A percentile compares a stretch with the other conserved stretches of the same genome.
Evolutionary conservation across 495 filamentous ascomycete species (phyloP).

Genomic region (Tuber magnatum): DNA sequence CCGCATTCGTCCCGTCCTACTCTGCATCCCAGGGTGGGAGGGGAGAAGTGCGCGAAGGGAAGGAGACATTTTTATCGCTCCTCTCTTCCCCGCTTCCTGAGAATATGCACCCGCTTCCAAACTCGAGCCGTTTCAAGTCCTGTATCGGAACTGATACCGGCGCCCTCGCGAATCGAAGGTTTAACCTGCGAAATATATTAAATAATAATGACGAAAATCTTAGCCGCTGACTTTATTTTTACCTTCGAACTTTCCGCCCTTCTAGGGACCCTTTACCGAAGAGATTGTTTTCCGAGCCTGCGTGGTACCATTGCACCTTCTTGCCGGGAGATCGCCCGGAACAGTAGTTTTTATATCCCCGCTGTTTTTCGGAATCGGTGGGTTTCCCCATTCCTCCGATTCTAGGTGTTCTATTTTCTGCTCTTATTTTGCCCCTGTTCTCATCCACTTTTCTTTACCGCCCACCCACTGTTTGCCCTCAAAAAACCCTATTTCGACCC

Average conservation of each 20-base stretch:
- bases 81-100: background rate
- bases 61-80: background rate
- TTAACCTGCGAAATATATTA: background rate
- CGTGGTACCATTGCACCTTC: conserved; percentile 70
- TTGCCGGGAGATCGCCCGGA: conserved; percentile 55
- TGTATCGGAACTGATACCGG: background rate
- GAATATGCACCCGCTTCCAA: conserved; percentile 15
- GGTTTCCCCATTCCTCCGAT: background rate
- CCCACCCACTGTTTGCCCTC: background rate
- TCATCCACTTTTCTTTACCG: background rate
- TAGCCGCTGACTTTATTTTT: conserved; percentile 23
- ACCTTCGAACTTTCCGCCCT: conserved; percentile 2
- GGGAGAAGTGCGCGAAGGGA: background rate
- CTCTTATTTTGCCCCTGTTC: background rate
- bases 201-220: background rate
- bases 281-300: conserved; percentile 87
- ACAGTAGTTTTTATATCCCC: conserved; percentile 71
- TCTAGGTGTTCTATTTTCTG: background rate
- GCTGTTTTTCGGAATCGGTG: conserved; percentile 75
- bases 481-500: background rate
- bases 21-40: background rate
- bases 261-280: conserved; percentile 79
- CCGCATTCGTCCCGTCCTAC: background rate
- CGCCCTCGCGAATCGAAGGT: background rate
- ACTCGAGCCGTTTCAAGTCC: conserved; percentile 8